These are phyloP conservation scores for Pulveroboletus frians DNA, from an alignment of 768 basidiomycete species.

Conservation along the genomic window DNA sequence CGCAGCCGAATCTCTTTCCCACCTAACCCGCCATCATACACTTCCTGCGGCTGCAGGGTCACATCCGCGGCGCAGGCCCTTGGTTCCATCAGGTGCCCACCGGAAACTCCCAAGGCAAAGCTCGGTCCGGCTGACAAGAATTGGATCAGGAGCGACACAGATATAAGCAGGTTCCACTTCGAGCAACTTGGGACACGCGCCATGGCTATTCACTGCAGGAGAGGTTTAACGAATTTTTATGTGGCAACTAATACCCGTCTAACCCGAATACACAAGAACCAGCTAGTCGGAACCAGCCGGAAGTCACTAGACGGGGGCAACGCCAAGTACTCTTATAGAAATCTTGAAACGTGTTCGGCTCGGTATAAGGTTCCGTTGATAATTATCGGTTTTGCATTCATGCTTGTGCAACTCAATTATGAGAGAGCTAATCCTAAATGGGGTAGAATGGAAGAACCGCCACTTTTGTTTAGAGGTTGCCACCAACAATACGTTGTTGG, in stretches of 20 bases:
- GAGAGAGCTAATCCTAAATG: not conserved
- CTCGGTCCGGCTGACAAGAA: not conserved
- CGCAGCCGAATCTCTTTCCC: constrained; percentile 36
- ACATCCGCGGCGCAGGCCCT: not conserved
- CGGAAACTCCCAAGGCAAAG: not conserved
- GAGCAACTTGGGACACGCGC: not conserved
- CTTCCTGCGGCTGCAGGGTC: constrained; percentile 16
- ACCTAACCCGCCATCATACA: constrained; percentile 40
- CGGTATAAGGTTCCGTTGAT: not conserved
- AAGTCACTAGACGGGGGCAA: not conserved
- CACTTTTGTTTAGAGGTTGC: not conserved
- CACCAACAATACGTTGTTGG: not conserved
- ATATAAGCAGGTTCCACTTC: not conserved
- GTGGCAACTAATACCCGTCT: not conserved
- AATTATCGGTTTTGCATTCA: not conserved
- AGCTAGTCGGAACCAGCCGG: no score
- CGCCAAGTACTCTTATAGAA: not conserved
- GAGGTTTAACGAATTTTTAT: not conserved
- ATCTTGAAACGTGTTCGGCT: constrained; percentile 1
- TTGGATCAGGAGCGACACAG: not conserved
- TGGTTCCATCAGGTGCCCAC: constrained; percentile 6
- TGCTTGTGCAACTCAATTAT: constrained; percentile 1
- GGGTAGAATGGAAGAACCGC: constrained; percentile 5
- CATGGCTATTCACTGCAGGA: not conserved
- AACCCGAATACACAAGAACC: not conserved